phyloP scores from a whole-genome alignment of 2,329 filamentous ascomycete species.

The Aspergillus clavatus region DNA sequence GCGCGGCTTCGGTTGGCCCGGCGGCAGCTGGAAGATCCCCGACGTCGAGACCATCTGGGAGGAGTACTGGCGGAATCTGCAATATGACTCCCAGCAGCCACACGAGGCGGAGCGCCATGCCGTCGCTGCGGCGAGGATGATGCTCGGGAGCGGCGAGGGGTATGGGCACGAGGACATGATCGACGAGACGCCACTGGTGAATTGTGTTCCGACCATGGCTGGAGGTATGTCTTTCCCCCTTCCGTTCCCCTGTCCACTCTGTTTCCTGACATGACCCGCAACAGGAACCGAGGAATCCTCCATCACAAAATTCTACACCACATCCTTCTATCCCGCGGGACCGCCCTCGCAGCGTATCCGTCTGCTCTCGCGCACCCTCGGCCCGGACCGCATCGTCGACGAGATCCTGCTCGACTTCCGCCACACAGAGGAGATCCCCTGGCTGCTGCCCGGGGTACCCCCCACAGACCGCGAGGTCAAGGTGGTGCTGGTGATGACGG shows the following conservation, averaged over 20 bases:
- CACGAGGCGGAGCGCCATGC: conserved; percentile 4
- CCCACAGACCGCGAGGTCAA: conserved; percentile 53
- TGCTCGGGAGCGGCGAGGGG: conserved; percentile 8
- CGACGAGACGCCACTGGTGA: conserved; percentile 24
- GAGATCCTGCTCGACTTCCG: conserved; percentile 53
- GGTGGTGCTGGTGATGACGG: conserved; percentile 50
- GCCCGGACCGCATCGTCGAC: conserved; percentile 54
- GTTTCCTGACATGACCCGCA: neutral
- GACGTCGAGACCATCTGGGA: conserved; percentile 40
- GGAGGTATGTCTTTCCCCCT: conserved; percentile 29
- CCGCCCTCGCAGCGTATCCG: conserved; percentile 46
- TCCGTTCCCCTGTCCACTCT: conserved; percentile 9
- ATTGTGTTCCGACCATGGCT: conserved; percentile 33
- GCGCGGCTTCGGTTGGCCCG: conserved; percentile 50
- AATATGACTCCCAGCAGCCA: conserved; percentile 5
- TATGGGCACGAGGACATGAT: conserved; percentile 5
- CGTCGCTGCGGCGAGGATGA: conserved; percentile 18
- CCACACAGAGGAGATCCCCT: conserved; percentile 51
- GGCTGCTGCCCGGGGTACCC: conserved; percentile 52
- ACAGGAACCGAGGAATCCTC: conserved; percentile 19
- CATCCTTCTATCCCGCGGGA: conserved; percentile 49
- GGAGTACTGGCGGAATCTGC: conserved; percentile 28
- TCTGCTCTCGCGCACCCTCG: conserved; percentile 53
- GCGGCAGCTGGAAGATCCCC: conserved; percentile 23
- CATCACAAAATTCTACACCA: conserved; percentile 47